These are phyloP conservation scores for Platanthera guangdongensis DNA, from an alignment of 106 monocot genomes.

Conservation along the genomic window DNA sequence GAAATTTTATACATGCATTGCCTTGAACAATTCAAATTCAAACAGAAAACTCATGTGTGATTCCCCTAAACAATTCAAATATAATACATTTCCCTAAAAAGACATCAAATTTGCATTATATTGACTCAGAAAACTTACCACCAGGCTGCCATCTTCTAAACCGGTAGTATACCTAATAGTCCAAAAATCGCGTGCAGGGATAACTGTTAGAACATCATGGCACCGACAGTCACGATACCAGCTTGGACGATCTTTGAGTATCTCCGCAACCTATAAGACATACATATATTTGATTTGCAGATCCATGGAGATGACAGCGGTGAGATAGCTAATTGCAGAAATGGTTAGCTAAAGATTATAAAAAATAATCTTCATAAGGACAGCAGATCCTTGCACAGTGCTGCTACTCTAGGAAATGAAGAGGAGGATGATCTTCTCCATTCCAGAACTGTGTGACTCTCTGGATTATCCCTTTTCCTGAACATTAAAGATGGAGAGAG, in stretches of 20 bases:
- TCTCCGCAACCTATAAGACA: constrained; percentile 61
- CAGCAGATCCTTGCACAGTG: too few species aligned
- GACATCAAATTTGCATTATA: neutral
- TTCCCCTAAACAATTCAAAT: neutral
- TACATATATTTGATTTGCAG: neutral
- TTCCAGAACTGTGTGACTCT: too few species aligned
- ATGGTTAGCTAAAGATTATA: too few species aligned
- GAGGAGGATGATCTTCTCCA: too few species aligned
- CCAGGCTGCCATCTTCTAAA: constrained; percentile 69
- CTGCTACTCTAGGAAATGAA: too few species aligned
- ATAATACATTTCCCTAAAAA: neutral
- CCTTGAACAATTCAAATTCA: neutral
- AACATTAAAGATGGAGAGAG: too few species aligned
- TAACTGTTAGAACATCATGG: constrained; percentile 56
- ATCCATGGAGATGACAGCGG: neutral
- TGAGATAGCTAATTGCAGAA: neutral
- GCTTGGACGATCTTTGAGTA: constrained; percentile 76
- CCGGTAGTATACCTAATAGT: constrained; percentile 71
- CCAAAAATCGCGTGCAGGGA: constrained; percentile 89
- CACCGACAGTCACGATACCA: constrained; percentile 85
- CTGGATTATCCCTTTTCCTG: too few species aligned
- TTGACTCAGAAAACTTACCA: constrained; percentile 28
- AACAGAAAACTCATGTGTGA: neutral
- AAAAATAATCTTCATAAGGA: too few species aligned
- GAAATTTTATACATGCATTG: neutral